Base-by-base conservation (phyloP, 2,329 filamentous ascomycete genomes). In the Aspergillus sp. region DNA sequence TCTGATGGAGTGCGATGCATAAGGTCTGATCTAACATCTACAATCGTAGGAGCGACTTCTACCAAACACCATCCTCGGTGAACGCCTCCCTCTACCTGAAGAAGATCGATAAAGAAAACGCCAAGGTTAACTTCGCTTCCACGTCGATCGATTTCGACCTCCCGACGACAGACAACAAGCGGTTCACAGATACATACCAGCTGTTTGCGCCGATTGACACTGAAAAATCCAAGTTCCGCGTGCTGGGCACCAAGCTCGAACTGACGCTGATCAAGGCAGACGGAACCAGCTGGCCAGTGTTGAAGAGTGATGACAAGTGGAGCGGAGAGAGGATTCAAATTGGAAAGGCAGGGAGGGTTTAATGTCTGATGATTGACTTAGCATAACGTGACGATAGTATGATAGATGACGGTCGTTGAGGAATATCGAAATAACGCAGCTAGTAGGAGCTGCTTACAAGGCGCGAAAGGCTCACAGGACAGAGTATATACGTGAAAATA, bases 41-140 rank as follows among this genome's bases (percentile, higher is more conserved):
- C 26, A 33, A 41, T 40, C 28, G 37, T 58, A 86, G 85, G 48
- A 82, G 86, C 62, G 93, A 98, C 68, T 98, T 91, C 70, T 98
- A 98, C 71, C 93, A 98, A 69, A 97, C 93, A 1, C 75, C 85
- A 2, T 79, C 81, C 9, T 83, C 82, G 10, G 88, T 97, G 45
- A 95, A 94, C 53, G 90, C 87, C 2, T 93, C 88, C 7, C 85
- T 96, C 55, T 98, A 95, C 71, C 77, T 97, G 43, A 98, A 97
- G 76, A 97, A 97, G 73, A 95, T 98, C 58, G 82, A 90, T 70
- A 94, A 91, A 69, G 78, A 84, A 26, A 78, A 73, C 27, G 86
- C 89, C 40, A 85, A 79, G 52, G 78, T 97, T 37, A 73, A 78
- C 26, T 91, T 97, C 64, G 66, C 73, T 31, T 60, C 78, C 7